Evolutionary conservation across 1,139 yeast species (phyloP).

Genomic region (Yamadazyma diddensiae): DNA sequence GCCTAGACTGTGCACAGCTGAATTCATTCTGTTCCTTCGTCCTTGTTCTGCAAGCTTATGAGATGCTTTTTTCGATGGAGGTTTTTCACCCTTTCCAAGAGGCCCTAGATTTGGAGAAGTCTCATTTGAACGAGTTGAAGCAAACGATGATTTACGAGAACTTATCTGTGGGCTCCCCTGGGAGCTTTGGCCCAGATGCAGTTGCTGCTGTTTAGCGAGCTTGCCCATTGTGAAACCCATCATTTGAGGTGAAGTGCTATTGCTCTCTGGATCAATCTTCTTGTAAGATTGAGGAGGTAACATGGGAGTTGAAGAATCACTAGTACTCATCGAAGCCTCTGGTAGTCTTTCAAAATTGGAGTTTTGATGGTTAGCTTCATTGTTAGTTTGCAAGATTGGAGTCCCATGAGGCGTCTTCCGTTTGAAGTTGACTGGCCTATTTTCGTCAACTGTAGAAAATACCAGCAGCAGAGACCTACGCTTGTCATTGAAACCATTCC

Average conservation of each 20-base stretch:
- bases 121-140: slow-evolving; percentile 15
- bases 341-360: slow-evolving; percentile 35
- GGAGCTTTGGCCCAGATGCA: slow-evolving; percentile 14
- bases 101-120: slow-evolving; percentile 18
- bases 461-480: slow-evolving; percentile 37
- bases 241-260: slow-evolving; percentile 22
- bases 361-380: slow-evolving; percentile 9
- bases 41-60: slow-evolving; percentile 97
- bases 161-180: slow-evolving; percentile 10
- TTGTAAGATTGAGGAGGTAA: slow-evolving; percentile 36
- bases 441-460: slow-evolving; percentile 30
- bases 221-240: slow-evolving; percentile 53
- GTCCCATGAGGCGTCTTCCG: slow-evolving; percentile 51
- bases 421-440: slow-evolving; percentile 21
- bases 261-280: slow-evolving; percentile 19
- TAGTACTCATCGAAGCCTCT: slow-evolving; percentile 25
- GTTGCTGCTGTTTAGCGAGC: slow-evolving; percentile 40
- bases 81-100: slow-evolving; percentile 20
- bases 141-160: slow-evolving; percentile 17
- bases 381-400: slow-evolving; percentile 34
- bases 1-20: slow-evolving; percentile 76
- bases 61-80: slow-evolving; percentile 61
- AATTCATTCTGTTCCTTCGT: slow-evolving; percentile 85
- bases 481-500: slow-evolving; percentile 17
- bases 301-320: slow-evolving; percentile 29